Evolutionary conservation across 2,329 filamentous ascomycete species (phyloP), one percentile per base, ranked within the genome.

Genomic region (Fusarium sp.): DNA sequence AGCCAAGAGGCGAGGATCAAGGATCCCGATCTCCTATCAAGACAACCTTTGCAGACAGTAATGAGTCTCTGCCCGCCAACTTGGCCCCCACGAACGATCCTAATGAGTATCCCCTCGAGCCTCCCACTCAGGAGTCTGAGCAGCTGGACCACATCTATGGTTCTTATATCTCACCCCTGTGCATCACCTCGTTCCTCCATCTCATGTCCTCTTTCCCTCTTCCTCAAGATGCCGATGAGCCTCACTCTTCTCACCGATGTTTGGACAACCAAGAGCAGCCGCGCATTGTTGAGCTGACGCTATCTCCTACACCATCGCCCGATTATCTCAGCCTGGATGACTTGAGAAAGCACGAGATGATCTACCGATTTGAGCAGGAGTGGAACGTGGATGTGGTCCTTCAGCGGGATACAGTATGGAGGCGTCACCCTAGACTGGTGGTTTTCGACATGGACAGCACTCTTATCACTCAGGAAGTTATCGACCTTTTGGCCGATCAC

Each of bases 361-460:
- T 97, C 60, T 93, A 92, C 81, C 86, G 89, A 19, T 96, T 96
- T 74, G 93, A 97, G 84, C 87, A 89, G 65, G 91, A 95, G 77
- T 96, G 93, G 92, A 94, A 94, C 74, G 90, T 96, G 39, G 92
- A 96, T 78, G 90, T 95, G 15, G 87, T 92, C 20, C 83, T 97
- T 65, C 92, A 96, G 78, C 79, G 79, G 39, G 92, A 95, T 75
- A 86, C 83, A 28, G 83, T 95, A 30, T 93, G 90, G 83, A 85
- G 93, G 59, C 86, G 90, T 26, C 88, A 96, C 78, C 94, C 94
- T 69, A 88, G 95, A 10, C 84, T 98, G 12, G 94, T 95, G 5
- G 93, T 97, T 30, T 99, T 99, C 75, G 96, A 99, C 78, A 99
- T 99, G 96, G 96, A 99, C 81, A 96, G 91, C 78, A 99, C 96